Conservation (phyloP, 441 rosid genomes). For the Isatis lusitanica region DNA sequence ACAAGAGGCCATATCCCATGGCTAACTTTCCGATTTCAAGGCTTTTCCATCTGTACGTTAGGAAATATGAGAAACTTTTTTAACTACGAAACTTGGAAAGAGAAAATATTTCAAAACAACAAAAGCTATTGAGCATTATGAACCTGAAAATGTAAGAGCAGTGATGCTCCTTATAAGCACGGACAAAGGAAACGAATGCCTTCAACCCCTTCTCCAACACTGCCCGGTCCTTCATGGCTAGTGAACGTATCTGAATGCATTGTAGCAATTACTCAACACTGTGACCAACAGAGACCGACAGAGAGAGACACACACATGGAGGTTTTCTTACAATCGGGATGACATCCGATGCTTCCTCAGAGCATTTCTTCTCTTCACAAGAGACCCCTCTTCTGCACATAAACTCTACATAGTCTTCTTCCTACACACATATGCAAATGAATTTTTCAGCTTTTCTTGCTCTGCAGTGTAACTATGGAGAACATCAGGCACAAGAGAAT, state of each 20-base stretch:
- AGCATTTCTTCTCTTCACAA: conserved; percentile 56
- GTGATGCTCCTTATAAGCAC: conserved; percentile 87
- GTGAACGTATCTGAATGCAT: conserved; percentile 61
- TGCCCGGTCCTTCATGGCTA: conserved; percentile 77
- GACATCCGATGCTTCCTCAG: conserved; percentile 57
- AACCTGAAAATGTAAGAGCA: conserved; percentile 79
- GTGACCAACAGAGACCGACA: conserved; percentile 1
- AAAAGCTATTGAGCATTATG: not conserved
- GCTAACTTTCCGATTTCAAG: conserved; percentile 90
- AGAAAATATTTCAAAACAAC: not conserved
- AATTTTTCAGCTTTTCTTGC: not conserved
- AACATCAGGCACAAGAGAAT: not conserved
- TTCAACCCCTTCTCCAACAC: conserved; percentile 86
- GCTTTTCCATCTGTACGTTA: conserved; percentile 67
- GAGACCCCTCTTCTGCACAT: conserved; percentile 68
- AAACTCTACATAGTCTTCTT: conserved; percentile 85
- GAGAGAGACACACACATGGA: not conserved
- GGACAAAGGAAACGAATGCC: conserved; percentile 85
- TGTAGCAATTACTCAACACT: conserved; percentile 10
- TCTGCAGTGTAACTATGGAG: not conserved
- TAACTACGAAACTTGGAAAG: not conserved
- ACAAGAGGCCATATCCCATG: conserved; percentile 87
- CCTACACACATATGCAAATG: conserved; percentile 47
- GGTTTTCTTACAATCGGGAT: conserved; percentile 59
- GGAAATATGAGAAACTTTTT: not conserved